Conservation (phyloP, 2,329 filamentous ascomycete species). For the Fusarium xyrophilum region DNA sequence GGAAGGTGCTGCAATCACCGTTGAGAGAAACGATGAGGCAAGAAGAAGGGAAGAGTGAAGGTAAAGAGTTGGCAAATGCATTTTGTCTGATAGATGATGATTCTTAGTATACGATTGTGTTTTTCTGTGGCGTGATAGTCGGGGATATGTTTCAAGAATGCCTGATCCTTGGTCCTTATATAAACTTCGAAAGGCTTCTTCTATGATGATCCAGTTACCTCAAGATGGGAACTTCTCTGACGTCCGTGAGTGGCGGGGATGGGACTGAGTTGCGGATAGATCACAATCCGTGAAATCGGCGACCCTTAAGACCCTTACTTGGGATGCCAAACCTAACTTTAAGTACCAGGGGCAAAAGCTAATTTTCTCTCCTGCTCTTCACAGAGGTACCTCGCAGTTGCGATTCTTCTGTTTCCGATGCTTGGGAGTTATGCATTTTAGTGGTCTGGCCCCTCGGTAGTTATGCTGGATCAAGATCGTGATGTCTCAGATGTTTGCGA, state of each 20-base stretch:
- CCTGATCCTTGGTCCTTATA: neutral
- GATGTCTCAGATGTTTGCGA: slow-evolving; percentile 14
- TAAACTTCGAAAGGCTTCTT: neutral
- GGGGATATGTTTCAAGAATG: neutral
- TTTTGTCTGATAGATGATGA: neutral
- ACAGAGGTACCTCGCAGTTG: neutral
- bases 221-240: neutral
- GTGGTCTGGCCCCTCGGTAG: neutral
- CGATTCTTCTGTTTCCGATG: neutral
- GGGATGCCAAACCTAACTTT: neutral
- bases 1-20: slow-evolving; percentile 10
- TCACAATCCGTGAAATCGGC: slow-evolving; percentile 17
- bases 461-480: neutral
- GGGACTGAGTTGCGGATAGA: slow-evolving; percentile 12
- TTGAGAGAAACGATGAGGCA: neutral
- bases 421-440: neutral
- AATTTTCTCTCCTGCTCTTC: neutral
- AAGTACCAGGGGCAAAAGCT: slow-evolving; percentile 16
- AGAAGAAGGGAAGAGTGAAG: slow-evolving; percentile 9
- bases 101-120: neutral
- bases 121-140: neutral
- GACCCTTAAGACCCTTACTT: slow-evolving; percentile 4
- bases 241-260: neutral
- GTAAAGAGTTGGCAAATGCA: slow-evolving; percentile 26
- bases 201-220: neutral